A percentile compares a stretch with the other conserved stretches of the same genome.
phyloP scores from a whole-genome alignment of 2,329 filamentous ascomycete genomes.

The Ceratocystis ficicola region DNA sequence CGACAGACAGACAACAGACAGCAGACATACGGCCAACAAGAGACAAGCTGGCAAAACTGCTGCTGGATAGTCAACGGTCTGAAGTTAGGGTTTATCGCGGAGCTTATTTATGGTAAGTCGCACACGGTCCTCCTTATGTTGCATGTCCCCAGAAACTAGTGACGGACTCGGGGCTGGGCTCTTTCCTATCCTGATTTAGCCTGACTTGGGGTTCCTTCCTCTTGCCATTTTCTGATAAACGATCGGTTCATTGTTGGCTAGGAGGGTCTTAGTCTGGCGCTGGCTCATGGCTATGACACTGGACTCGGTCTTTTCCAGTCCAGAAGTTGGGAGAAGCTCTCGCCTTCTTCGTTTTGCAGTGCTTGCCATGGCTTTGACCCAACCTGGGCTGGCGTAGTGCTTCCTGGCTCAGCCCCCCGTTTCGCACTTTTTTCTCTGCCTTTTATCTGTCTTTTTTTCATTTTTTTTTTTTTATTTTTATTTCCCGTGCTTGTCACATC shows the following conservation, averaged over 20 bases:
- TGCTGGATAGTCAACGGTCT: not conserved
- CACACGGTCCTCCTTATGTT: slow-evolving; percentile 6
- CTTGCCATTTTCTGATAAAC: slow-evolving; percentile 1
- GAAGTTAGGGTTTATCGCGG: not conserved
- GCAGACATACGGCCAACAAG: not conserved
- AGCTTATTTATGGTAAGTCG: slow-evolving; percentile 8
- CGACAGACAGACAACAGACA: not conserved
- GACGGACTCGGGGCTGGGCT: slow-evolving; percentile 6
- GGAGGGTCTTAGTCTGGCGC: not conserved
- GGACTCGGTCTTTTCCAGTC: not conserved
- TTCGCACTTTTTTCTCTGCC: not conserved
- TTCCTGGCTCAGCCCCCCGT: slow-evolving; percentile 2
- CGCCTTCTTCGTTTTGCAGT: not conserved
- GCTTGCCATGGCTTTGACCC: not conserved
- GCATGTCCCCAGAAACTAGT: not conserved
- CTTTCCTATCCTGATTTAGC: slow-evolving; percentile 6
- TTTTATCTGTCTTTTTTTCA: not conserved
- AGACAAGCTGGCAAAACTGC: not conserved
- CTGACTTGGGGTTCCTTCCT: not conserved
- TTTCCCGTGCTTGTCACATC: not conserved
- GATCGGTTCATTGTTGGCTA: not conserved
- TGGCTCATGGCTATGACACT: not conserved
- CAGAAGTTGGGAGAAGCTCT: not conserved
- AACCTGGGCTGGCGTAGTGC: not conserved
- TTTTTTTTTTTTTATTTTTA: no score